Evolutionary conservation across 257 asterid genomes (phyloP), one percentile per base, ranked within the genome.

Genomic region (Gentiana macrophylla): DNA sequence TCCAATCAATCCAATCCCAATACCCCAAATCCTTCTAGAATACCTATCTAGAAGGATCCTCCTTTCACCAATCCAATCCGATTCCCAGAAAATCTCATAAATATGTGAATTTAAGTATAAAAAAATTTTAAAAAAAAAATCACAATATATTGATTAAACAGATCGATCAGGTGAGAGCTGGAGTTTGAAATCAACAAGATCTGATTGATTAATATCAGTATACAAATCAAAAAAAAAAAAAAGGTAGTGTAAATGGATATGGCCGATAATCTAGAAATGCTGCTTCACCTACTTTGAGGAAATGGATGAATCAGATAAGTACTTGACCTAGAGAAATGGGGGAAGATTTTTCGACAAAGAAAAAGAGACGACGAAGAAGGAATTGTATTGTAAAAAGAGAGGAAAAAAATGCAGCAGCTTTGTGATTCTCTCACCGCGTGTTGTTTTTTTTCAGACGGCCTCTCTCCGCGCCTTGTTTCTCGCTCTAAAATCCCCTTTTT

Each of bases 381-480:
- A 24, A 24, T 24, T 24, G 24, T 24, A 24, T 24, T 24, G 24
- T 24, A 24, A 24, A 24, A 24, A 56, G 68, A 70, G 35, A 37
- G 51, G 52, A 13, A 54, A 59, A 51, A 67, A 66, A 53, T 59
- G 72, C 74, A 60, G 71, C 62, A 10, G 70, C 65, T 67, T 59
- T 83, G 65, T 74, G 11, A 37, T n/a, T 56, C 36, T 56, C n/a
- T 38, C 58, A 55, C 35, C 37, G 12, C 43, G 24, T 45, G 53
- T 55, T 49, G 71, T 59, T 71, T 73, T 75, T 77, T 78, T 78
- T 82, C 77, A 74, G 94, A 84, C 86, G 90, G 77, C 81, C 80
- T 60, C 93, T 60, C 93, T 74, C 88, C 94, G 94, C 95, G 95
- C 97, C 94, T 89, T 84, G 88, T 84, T 86, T 84, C 88, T 86